Evolutionary conservation across 768 basidiomycete species (phyloP).

Genomic region (Clitopilus passeckerianus): DNA sequence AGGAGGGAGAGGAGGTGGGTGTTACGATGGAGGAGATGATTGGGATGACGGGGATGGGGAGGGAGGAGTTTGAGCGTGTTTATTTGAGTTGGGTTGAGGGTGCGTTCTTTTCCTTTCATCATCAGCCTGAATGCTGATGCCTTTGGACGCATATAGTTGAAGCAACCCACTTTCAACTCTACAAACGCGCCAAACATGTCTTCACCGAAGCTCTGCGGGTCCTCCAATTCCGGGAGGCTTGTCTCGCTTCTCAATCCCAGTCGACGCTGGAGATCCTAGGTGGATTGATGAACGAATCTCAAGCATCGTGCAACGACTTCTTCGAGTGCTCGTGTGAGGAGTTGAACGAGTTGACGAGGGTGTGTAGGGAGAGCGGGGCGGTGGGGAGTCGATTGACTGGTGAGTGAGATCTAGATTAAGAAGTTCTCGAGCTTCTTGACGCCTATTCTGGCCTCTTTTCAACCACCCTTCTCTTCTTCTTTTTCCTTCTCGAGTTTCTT

Average conservation of each 20-base stretch:
- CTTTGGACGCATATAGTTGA: slow-evolving; percentile 48
- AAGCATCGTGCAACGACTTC: slow-evolving; percentile 59
- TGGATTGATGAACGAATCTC: slow-evolving; percentile 73
- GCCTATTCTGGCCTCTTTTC: too few relatives aligned
- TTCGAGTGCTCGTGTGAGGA: slow-evolving; percentile 83
- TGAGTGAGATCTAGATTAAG: too few relatives aligned
- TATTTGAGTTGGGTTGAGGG: slow-evolving; percentile 81
- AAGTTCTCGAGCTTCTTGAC: too few relatives aligned
- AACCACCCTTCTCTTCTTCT: too few relatives aligned
- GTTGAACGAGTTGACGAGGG: slow-evolving; percentile 59
- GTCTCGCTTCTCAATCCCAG: slow-evolving; percentile 34
- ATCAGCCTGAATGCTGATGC: not conserved
- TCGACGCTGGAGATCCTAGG: slow-evolving; percentile 48
- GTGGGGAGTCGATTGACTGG: slow-evolving; percentile 84
- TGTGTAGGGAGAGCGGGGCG: slow-evolving; percentile 70
- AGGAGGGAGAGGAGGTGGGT: slow-evolving; percentile 44
- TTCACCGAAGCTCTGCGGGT: slow-evolving; percentile 79
- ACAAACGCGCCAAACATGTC: slow-evolving; percentile 79
- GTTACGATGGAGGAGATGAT: slow-evolving; percentile 77
- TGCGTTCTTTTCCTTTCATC: slow-evolving; percentile 23
- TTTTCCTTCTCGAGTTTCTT: not conserved
- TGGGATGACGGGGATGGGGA: slow-evolving; percentile 50
- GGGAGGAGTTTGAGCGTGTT: slow-evolving; percentile 52
- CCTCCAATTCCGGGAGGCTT: slow-evolving; percentile 68
- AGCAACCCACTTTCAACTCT: slow-evolving; percentile 76